Conservation (phyloP, 2,329 filamentous ascomycete species). For the Rhinocladiella mackenziei region DNA sequence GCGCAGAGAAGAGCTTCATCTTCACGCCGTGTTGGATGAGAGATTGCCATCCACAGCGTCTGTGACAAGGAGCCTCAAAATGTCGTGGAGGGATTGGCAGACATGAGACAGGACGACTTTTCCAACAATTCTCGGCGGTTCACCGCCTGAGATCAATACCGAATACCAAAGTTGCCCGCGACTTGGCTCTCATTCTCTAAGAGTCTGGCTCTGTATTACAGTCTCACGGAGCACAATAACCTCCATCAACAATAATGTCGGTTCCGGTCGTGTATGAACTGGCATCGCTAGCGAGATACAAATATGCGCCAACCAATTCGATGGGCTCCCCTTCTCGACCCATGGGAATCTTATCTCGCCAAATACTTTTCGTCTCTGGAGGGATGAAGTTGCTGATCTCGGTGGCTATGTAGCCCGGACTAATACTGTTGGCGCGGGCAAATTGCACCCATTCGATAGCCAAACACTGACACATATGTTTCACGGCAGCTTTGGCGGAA, state of each 20-base stretch:
- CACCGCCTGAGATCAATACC: no score
- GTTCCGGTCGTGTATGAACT: constrained; percentile 75
- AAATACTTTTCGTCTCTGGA: constrained; percentile 64
- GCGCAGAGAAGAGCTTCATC: constrained; percentile 21
- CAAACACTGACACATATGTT: constrained; percentile 59
- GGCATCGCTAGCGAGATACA: constrained; percentile 78
- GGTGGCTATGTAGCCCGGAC: constrained; percentile 65
- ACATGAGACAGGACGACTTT: no score
- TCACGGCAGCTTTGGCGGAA: constrained; percentile 62
- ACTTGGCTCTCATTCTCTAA: not conserved
- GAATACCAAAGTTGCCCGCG: no score
- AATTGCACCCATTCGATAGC: constrained; percentile 68
- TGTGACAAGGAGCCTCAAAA: not conserved
- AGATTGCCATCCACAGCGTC: not conserved
- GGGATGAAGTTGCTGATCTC: constrained; percentile 62
- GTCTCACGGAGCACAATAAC: constrained; percentile 56
- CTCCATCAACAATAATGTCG: constrained; percentile 72
- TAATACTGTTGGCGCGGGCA: constrained; percentile 64
- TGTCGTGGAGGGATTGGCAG: not conserved
- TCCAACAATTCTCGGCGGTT: no score
- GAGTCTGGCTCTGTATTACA: not conserved
- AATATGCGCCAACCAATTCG: constrained; percentile 77
- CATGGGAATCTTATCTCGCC: constrained; percentile 77
- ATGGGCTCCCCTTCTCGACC: constrained; percentile 66
- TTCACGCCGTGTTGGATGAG: not conserved